Base-by-base conservation (phyloP, 2,329 filamentous ascomycete species). In the Aspergillus jensenii region DNA sequence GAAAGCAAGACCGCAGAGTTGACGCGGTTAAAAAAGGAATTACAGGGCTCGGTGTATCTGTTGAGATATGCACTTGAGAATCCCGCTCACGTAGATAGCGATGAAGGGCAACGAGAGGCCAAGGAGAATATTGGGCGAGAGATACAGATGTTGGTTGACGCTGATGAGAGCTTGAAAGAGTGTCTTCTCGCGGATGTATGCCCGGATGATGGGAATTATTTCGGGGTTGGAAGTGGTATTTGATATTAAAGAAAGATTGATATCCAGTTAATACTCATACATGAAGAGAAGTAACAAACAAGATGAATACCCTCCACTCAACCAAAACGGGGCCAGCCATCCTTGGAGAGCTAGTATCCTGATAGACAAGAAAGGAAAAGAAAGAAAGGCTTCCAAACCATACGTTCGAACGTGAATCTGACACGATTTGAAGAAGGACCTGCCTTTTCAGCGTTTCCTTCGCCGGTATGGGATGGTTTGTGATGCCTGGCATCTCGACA, bases 91-190 rank as follows among this genome's bases (percentile, higher is more conserved):
- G 52, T 27, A 58, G 31, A 60, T 3, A 19, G 54, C 19, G 62
- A 71, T 35, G 47, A 40, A 17, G 67, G 61, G n/a, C 65, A 66
- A 52, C 6, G 60, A 41, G 59, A 56, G 45, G 64, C 62, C 14
- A 70, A 68, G 56, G 67, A 68, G 51, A 62, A 67, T 27, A 67
- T 77, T 43, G 68, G 73, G 19, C 56, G 58, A 19, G 74, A 77
- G 31, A 56, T 80, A 9, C 56, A 66, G 46, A 62, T 66, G 37
- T 62, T 79, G 21, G 72, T 74, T 62, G 67, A 71, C 17, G 71
- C 69, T 4, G 76, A 78, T 66, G 60, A 67, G 40, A 60, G 65
- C 45, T 57, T 78, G 17, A 58, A 59, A 25, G 66, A 59, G 3
- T 64, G 78, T 25, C 65, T 75, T 4, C 19, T 60, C 47, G 55